Conservation (phyloP, 2,329 filamentous ascomycete genomes). For the Stagonosporopsis vannaccii region DNA sequence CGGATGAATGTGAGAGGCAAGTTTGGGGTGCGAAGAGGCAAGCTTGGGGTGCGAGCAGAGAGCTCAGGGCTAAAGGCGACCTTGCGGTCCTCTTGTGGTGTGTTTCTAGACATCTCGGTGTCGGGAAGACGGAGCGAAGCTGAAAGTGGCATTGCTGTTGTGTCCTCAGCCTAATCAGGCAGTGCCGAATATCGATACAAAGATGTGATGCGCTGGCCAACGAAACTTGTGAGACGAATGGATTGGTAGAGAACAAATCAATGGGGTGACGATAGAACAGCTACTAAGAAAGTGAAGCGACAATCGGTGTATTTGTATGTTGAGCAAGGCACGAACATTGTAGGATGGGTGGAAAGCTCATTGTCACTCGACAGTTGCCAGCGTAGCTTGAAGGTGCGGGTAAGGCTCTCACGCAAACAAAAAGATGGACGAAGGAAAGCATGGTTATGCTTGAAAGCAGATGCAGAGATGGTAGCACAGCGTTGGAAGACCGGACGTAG, state of each 20-base stretch:
- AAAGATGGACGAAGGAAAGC: conserved; percentile 14
- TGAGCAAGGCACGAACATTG: conserved; percentile 26
- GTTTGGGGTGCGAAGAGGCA: conserved; percentile 21
- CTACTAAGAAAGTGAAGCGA: conserved; percentile 43
- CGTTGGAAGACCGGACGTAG: conserved; percentile 18
- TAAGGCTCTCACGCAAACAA: conserved; percentile 35
- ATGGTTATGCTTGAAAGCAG: conserved; percentile 18
- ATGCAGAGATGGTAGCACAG: conserved; percentile 26
- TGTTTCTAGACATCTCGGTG: conserved; percentile 27
- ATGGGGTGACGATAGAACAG: conserved; percentile 19
- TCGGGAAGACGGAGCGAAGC: conserved; percentile 38
- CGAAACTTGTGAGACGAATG: conserved; percentile 39
- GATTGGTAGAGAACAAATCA: conserved; percentile 29
- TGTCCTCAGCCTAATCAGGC: conserved; percentile 32
- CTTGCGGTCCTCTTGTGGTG: conserved; percentile 26
- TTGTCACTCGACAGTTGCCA: conserved; percentile 46
- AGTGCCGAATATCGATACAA: conserved; percentile 17
- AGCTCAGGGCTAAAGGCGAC: conserved; percentile 27
- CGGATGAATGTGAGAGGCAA: conserved; percentile 21
- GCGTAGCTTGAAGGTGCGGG: conserved; percentile 36
- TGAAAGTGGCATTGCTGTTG: conserved; percentile 42
- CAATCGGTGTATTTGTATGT: conserved; percentile 40
- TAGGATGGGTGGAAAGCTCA: conserved; percentile 38
- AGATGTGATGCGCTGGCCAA: conserved; percentile 36
- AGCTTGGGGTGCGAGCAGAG: conserved; percentile 22